Conservation (phyloP, 108 stramenopile genomes). For the Cyclotella cryptica region DNA sequence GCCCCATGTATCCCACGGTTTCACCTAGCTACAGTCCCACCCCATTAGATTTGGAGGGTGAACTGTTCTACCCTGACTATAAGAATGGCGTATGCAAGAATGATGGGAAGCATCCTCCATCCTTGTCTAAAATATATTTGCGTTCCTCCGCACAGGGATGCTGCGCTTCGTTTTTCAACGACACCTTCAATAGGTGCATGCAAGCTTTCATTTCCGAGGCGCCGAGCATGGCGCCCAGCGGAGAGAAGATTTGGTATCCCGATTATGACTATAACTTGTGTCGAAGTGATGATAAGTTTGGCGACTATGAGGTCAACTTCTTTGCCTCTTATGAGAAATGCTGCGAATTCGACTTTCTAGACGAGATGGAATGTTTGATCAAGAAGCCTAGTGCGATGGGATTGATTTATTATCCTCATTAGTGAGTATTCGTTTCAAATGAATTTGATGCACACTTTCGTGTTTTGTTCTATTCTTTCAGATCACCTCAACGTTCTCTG, state of each 20-base stretch:
- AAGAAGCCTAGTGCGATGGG: conserved; percentile 22
- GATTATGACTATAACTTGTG: conserved; percentile 28
- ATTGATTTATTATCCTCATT: conserved; percentile 19
- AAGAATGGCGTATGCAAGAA: conserved; percentile 19
- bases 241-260: conserved; percentile 16
- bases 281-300: conserved; percentile 14
- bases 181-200: neutral
- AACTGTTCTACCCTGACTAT: conserved; percentile 35
- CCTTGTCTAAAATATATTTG: conserved; percentile 6
- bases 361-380: conserved; percentile 5
- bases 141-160: conserved; percentile 7
- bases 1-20: conserved; percentile 18
- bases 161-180: conserved; percentile 14
- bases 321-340: conserved; percentile 31
- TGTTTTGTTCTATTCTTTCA: neutral
- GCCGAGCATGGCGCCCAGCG: conserved; percentile 16
- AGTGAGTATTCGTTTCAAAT: neutral
- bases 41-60: conserved; percentile 15
- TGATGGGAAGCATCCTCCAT: conserved; percentile 29
- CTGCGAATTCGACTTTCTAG: conserved; percentile 27
- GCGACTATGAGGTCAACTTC: conserved; percentile 29
- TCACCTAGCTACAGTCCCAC: conserved; percentile 25
- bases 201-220: neutral
- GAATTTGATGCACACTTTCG: neutral
- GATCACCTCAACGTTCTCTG: neutral